phyloP scores from a whole-genome alignment of 2,329 filamentous ascomycete species.

The Sporothrix phasma region DNA sequence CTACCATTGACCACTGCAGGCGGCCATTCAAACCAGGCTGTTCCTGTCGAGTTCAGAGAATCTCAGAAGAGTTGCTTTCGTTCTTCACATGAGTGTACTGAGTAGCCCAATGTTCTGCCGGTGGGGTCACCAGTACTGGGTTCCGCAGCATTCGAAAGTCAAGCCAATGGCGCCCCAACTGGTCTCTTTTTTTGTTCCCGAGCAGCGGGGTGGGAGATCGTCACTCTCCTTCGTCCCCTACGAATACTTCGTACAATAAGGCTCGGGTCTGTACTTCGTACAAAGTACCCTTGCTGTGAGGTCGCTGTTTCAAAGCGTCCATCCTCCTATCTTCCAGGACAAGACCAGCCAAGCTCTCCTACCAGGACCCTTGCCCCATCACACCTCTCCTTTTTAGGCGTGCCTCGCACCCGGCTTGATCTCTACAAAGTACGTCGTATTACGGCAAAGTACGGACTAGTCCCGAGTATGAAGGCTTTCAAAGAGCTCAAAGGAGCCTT shows the following conservation, averaged over 20 bases:
- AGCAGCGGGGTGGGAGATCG: background rate
- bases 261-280: background rate
- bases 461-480: too few species aligned
- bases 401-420: background rate
- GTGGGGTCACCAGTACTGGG: background rate
- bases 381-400: background rate
- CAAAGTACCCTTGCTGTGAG: background rate
- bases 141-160: background rate
- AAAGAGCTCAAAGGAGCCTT: too few species aligned
- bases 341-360: background rate
- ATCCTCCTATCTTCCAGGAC: conserved; percentile 4
- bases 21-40: background rate
- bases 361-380: conserved; percentile 6
- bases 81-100: background rate
- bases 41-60: background rate
- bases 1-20: background rate
- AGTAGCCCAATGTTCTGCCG: too few species aligned
- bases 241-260: conserved; percentile 6
- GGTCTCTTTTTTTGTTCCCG: background rate
- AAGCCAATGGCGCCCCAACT: too few species aligned
- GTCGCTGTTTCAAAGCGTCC: conserved; percentile 11
- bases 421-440: too few species aligned
- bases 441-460: too few species aligned
- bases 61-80: background rate
- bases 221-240: too few species aligned